phyloP scores from a whole-genome alignment of 768 basidiomycete species.

The Boletus sensibilis region DNA sequence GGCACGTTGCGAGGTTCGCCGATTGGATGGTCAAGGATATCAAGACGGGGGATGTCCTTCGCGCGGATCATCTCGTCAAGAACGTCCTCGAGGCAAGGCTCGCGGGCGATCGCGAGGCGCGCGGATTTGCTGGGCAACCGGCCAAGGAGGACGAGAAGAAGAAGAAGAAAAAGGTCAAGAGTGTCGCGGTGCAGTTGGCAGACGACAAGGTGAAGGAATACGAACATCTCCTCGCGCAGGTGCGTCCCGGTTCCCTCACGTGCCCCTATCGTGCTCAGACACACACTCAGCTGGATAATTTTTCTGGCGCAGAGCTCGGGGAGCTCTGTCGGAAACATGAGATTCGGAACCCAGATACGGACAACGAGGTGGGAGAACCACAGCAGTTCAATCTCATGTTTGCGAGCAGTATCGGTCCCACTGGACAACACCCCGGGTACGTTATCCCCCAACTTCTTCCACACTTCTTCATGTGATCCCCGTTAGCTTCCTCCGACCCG shows the following conservation, averaged over 20 bases:
- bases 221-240: conserved; percentile 85
- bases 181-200: conserved; percentile 63
- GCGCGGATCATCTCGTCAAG: conserved; percentile 95
- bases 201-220: conserved; percentile 78
- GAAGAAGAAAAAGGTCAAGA: conserved; percentile 74
- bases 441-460: fast-evolving
- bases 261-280: not conserved
- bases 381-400: conserved; percentile 99
- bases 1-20: conserved; percentile 96
- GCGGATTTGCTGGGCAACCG: conserved; percentile 67
- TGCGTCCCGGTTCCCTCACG: conserved; percentile 35
- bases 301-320: conserved; percentile 84
- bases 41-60: conserved; percentile 93
- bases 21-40: conserved; percentile 99
- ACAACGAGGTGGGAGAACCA: conserved; percentile 89
- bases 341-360: conserved; percentile 88
- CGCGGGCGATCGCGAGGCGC: conserved; percentile 87
- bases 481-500: conserved; percentile 86
- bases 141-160: conserved; percentile 51
- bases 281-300: conserved; percentile 63
- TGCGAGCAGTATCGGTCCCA: conserved; percentile 93
- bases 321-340: conserved; percentile 77
- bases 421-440: conserved; percentile 93
- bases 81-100: conserved; percentile 87
- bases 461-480: not conserved